phyloP scores from a whole-genome alignment of 768 basidiomycete genomes.

The Infundibulicybe gibba region DNA sequence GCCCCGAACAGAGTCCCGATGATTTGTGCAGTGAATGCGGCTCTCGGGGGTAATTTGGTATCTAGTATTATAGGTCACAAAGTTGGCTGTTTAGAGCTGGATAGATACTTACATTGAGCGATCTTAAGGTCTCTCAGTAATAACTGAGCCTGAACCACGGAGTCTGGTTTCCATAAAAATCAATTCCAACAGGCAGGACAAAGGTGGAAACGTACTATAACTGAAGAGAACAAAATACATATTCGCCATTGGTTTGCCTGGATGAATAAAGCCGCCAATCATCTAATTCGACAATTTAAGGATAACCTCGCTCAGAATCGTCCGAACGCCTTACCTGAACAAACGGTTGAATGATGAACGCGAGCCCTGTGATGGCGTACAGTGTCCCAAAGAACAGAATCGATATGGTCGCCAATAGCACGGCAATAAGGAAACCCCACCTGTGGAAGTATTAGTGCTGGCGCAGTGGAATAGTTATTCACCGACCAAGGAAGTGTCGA shows the following conservation, averaged over 20 bases:
- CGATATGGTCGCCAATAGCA: conserved; percentile 38
- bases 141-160: conserved; percentile 39
- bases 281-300: conserved; percentile 41
- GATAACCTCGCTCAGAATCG: conserved; percentile 12
- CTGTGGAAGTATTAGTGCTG: conserved; percentile 11
- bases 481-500: conserved; percentile 45
- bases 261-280: conserved; percentile 55
- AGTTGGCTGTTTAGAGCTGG: neutral
- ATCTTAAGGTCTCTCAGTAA: conserved; percentile 47
- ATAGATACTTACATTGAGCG: conserved; percentile 28
- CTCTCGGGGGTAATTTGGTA: conserved; percentile 45
- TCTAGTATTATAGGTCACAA: conserved; percentile 18
- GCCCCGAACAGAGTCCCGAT: conserved; percentile 46
- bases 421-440: conserved; percentile 47
- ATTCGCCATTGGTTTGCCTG: conserved; percentile 66
- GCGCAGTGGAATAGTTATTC: neutral
- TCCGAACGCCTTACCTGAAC: conserved; percentile 34
- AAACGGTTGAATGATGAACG: conserved; percentile 44
- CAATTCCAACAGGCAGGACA: neutral
- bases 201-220: conserved; percentile 30
- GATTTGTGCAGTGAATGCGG: conserved; percentile 46
- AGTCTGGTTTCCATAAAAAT: conserved; percentile 21
- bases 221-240: conserved; percentile 56
- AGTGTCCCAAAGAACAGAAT: conserved; percentile 44
- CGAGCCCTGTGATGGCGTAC: conserved; percentile 42